These are phyloP conservation scores for Phytophthora parvispora DNA, from an alignment of 352 stramenopile genomes.

Conservation along the genomic window DNA sequence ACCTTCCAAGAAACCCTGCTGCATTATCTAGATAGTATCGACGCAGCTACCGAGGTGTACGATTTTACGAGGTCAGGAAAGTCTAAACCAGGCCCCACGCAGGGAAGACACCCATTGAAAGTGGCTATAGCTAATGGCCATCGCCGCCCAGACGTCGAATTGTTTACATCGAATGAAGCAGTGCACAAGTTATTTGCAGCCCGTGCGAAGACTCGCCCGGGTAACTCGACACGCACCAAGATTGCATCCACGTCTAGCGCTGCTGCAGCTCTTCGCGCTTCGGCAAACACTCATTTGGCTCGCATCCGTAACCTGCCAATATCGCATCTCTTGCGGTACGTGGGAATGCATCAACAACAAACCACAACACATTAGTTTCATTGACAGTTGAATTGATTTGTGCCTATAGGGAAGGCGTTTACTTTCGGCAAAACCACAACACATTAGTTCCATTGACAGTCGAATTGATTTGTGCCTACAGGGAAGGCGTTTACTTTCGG, in stretches of 20 bases:
- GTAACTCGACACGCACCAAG: not conserved
- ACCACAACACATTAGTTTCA: not conserved
- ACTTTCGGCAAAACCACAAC: slow-evolving; percentile 33
- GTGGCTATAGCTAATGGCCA: slow-evolving; percentile 38
- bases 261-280: slow-evolving; percentile 21
- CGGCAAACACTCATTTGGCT: slow-evolving; percentile 49
- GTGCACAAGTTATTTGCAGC: slow-evolving; percentile 56
- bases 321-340: slow-evolving; percentile 50
- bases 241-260: not conserved
- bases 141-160: slow-evolving; percentile 41
- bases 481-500: slow-evolving; percentile 52
- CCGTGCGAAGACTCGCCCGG: slow-evolving; percentile 19
- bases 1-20: slow-evolving; percentile 27
- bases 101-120: slow-evolving; percentile 23
- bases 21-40: slow-evolving; percentile 17
- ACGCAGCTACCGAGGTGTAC: not conserved
- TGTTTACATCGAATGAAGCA: slow-evolving; percentile 47
- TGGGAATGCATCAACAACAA: not conserved
- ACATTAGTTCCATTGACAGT: not conserved
- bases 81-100: not conserved
- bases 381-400: slow-evolving; percentile 9
- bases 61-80: slow-evolving; percentile 12
- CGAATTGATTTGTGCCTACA: slow-evolving; percentile 16
- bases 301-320: slow-evolving; percentile 54
- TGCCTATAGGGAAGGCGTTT: slow-evolving; percentile 42